Evolutionary conservation across 2,329 filamentous ascomycete genomes (phyloP).

Genomic region (Conoideocrella luteorostrata): DNA sequence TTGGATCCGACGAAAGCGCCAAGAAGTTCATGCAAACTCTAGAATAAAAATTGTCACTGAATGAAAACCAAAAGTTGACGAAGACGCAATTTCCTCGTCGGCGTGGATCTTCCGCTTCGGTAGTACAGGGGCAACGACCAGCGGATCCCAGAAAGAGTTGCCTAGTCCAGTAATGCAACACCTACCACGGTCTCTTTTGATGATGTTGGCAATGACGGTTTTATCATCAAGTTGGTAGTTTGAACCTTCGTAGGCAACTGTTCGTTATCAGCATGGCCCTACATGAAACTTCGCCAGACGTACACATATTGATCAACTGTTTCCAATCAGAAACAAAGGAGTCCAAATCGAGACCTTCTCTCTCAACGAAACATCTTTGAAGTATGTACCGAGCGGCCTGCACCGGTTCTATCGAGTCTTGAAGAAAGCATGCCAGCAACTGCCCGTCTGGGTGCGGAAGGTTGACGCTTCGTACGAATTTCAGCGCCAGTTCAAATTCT

Average conservation of each 20-base stretch:
- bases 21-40: slow-evolving; percentile 1
- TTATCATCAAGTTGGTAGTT: background rate
- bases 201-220: slow-evolving; percentile 2
- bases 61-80: background rate
- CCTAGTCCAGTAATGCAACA: slow-evolving; percentile 5
- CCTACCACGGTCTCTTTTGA: slow-evolving; percentile 2
- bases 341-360: background rate
- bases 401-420: slow-evolving; percentile 5
- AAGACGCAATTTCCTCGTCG: background rate
- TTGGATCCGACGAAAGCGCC: background rate
- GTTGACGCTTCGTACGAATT: background rate
- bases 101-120: background rate
- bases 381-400: slow-evolving; percentile 10
- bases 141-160: slow-evolving; percentile 7
- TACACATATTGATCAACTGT: slow-evolving; percentile 5
- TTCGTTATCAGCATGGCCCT: background rate
- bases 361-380: slow-evolving; percentile 2
- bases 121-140: slow-evolving; percentile 2
- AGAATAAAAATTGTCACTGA: background rate
- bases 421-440: slow-evolving; percentile 8
- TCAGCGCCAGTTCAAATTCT: background rate
- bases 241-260: background rate
- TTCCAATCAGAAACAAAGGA: slow-evolving; percentile 3
- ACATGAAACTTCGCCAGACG: background rate
- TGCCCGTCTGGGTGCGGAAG: slow-evolving; percentile 8